Base-by-base conservation (phyloP, 2,329 filamentous ascomycete genomes). In the Fusarium abutilonis region DNA sequence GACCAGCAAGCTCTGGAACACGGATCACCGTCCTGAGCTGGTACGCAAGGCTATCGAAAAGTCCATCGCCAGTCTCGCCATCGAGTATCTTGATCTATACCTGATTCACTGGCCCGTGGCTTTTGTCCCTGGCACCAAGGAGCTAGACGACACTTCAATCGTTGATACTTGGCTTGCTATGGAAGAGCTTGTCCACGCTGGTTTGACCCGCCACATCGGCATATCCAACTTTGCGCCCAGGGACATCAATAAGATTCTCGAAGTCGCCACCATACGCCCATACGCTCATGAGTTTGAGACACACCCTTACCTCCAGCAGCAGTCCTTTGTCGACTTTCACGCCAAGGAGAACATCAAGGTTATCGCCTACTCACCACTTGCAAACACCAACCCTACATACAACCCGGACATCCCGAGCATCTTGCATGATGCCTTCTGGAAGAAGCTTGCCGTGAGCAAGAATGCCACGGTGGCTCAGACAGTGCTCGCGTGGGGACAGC, bases 151-250 rank as follows among this genome's bases (percentile, higher is more conserved):
- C 5, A 60, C 55, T 1, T 60, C 72, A 2, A 69, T 70, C 21
- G 48, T 64, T 8, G 70, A 74, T 8, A 74, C 72, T 0, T 76
- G 74, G 74, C 64, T 66, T 34, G 73, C 70, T 1, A 67, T 75
- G 67, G 69, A 76, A 36, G 55, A 63, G 3, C 60, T 77, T 0
- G 65, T 68, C 0, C 63, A 41, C 26, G 63, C 55, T 31, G 63
- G 60, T 9, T 4, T 68, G 11, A 35, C 55, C 64, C 39, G 68
- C 15, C 43, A 72, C 52, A 78, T 79, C 44, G 86, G 86, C 35
- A 80, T 87, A 9, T 84, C 81, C 62, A 86, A 86, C 76, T 87
- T 85, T 75, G 78, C 78, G 49, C 80, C 82, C n/a, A 68, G 72
- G 11, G 78, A 82, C 34, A 73, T 85, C 13, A 74, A 83, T 62